Evolutionary conservation across 1,139 yeast species (phyloP).

Genomic region (Taphrina sp.): DNA sequence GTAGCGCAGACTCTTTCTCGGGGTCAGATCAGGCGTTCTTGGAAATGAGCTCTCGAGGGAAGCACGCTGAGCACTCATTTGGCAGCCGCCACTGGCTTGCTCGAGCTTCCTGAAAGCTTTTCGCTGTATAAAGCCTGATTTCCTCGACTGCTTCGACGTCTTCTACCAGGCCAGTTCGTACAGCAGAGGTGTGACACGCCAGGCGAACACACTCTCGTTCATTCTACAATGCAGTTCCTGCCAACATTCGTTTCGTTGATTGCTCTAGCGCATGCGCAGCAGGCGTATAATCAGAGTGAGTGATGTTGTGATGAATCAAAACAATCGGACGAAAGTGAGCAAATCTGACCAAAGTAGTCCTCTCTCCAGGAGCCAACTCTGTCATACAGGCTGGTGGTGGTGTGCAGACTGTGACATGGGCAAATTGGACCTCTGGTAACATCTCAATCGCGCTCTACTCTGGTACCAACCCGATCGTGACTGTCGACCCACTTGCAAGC

Average conservation of each 20-base stretch:
- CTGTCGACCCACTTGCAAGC: slow-evolving; percentile 28
- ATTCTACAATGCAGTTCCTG: slow-evolving; percentile 22
- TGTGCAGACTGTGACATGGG: slow-evolving; percentile 34
- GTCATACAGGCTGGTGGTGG: slow-evolving; percentile 36
- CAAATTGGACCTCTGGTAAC: slow-evolving; percentile 24
- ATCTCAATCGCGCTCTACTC: slow-evolving; percentile 33
- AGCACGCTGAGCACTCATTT: too few species aligned
- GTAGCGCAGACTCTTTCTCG: too few species aligned
- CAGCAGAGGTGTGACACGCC: too few species aligned
- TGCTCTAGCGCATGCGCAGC: slow-evolving; percentile 23
- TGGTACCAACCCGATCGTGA: slow-evolving; percentile 22
- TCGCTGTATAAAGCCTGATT: too few species aligned
- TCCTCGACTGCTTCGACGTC: too few species aligned
- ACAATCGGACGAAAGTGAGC: background rate
- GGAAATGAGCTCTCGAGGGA: too few species aligned
- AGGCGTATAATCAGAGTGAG: slow-evolving; percentile 26
- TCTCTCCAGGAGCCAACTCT: slow-evolving; percentile 33
- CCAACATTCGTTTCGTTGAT: slow-evolving; percentile 1
- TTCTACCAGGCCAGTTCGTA: too few species aligned
- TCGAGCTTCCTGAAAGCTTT: too few species aligned
- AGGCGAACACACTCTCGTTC: too few species aligned
- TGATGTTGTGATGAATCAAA: background rate
- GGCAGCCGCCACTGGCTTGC: too few species aligned
- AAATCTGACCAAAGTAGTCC: too few species aligned
- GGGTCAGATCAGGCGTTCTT: too few species aligned